Conservation (phyloP, 1,284 basidiomycete genomes). For the Xerocomus minutiporus region DNA sequence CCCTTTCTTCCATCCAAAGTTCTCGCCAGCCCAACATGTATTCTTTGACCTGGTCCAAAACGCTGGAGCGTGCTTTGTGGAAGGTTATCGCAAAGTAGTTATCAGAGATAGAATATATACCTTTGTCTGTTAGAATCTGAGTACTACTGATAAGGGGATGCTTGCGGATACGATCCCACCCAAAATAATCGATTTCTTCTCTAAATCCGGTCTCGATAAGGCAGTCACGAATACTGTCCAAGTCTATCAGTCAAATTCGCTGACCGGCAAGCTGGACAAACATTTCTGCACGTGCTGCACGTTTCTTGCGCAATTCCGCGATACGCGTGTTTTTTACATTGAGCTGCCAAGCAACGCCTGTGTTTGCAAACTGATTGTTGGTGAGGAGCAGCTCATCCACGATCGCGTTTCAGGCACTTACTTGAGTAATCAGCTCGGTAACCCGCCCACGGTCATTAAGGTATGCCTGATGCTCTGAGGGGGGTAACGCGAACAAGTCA, state of each 20-base stretch:
- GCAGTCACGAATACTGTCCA: conserved; percentile 15
- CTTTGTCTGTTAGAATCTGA: conserved; percentile 18
- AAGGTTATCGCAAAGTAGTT: conserved; percentile 7
- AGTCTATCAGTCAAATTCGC: conserved; percentile 12
- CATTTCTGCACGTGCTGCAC: conserved; percentile 25
- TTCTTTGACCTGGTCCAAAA: conserved; percentile 24
- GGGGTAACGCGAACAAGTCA: conserved; percentile 11
- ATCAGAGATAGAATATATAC: conserved; percentile 6
- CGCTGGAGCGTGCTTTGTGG: conserved; percentile 14
- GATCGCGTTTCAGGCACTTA: conserved; percentile 7
- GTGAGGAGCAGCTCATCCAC: conserved; percentile 4
- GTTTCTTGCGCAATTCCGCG: conserved; percentile 22
- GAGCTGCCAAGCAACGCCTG: conserved; percentile 26
- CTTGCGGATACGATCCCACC: conserved; percentile 30
- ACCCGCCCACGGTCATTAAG: conserved; percentile 18
- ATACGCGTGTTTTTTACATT: conserved; percentile 16
- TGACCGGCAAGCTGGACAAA: conserved; percentile 9
- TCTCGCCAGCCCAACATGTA: conserved; percentile 33
- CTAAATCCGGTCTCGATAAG: conserved; percentile 20
- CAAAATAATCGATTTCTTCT: conserved; percentile 29
- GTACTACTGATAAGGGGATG: conserved; percentile 28
- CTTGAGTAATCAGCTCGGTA: conserved; percentile 8
- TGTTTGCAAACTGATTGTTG: conserved; percentile 21
- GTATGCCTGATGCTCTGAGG: conserved; percentile 18
- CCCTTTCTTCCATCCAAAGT: conserved; percentile 30